Base-by-base conservation (phyloP, 2,329 filamentous ascomycete genomes). In the Penicillium psychrosexuale region DNA sequence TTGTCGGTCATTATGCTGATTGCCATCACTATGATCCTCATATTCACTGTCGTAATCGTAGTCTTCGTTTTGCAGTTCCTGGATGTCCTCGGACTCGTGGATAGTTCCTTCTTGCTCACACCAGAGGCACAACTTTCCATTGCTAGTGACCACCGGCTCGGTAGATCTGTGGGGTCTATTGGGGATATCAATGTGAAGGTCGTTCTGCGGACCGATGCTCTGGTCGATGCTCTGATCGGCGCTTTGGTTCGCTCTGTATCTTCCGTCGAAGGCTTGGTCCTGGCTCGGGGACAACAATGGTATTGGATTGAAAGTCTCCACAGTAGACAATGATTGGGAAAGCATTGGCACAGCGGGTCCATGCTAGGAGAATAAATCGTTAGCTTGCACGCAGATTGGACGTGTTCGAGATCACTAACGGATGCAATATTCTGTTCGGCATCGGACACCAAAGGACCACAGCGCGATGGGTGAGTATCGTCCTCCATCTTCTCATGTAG, bases 401-500 rank as follows among this genome's bases (percentile, higher is more conserved):
- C 30, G 13, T 30, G 8, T n/a, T 11, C 5, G 4, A 15, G 2
- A 15, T 39, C 1, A 39, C 46, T 48, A 7, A 48, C 46, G 5
- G n/a, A 22, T 39, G n/a, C 6, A 30, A 1, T 30, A 4, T 5
- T 19, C 5, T 5, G 33, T 12, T 39, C 33, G 8, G 7, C 13
- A 2, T 48, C 34, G 1, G 43, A 1, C 2, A 11, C 8, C 44
- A 13, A 13, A 39, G 31, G 8, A 12, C 13, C 24, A 8, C 8
- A 15, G 7, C 11, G 15, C 1, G 43, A 46, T 2, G 27, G 46
- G 4, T 43, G 36, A 3, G 31, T 51, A 5, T 33, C 27, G 3
- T 60, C 55, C 5, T 17, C 6, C 0, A 7, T 15, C 39, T 49
- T 59, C 22, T 55, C 44, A 8, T 8, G 17, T 7, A 62, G 31